Evolutionary conservation across 2,329 filamentous ascomycete species (phyloP).

Genomic region (Onygenales sp.): DNA sequence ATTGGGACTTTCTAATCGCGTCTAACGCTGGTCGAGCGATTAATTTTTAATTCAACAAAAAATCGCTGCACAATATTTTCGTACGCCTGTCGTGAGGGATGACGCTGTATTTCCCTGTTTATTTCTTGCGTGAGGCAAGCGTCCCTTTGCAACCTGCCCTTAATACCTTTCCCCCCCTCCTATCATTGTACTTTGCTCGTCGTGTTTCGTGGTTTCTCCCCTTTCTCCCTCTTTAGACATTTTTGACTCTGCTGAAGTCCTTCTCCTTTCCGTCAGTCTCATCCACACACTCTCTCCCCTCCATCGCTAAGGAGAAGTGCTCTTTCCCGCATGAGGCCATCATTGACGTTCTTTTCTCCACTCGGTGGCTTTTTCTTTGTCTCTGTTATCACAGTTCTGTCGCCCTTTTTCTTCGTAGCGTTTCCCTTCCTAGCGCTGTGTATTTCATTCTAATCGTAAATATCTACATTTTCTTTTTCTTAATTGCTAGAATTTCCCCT

Average conservation of each 20-base stretch:
- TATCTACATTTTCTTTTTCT: background rate
- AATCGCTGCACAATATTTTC: background rate
- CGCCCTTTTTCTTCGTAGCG: background rate
- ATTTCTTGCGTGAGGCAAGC: background rate
- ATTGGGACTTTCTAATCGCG: too few species aligned
- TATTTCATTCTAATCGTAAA: slow-evolving; percentile 1
- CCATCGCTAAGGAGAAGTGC: too few species aligned
- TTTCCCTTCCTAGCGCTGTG: too few species aligned
- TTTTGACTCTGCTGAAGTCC: background rate
- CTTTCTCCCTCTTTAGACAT: background rate
- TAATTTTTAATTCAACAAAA: background rate
- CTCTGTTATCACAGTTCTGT: background rate
- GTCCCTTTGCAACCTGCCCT: background rate
- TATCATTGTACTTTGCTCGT: background rate
- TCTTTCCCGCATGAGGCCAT: too few species aligned
- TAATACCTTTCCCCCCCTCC: background rate
- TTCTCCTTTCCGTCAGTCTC: background rate
- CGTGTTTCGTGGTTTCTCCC: background rate
- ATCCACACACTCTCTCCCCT: background rate
- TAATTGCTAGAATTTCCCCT: background rate
- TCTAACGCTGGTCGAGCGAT: background rate
- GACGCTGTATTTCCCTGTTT: background rate
- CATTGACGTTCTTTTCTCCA: background rate
- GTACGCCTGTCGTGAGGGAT: background rate
- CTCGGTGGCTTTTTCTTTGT: background rate